These are phyloP conservation scores for Leptodontidium sp. DNA, from an alignment of 2,329 filamentous ascomycete species.

Conservation along the genomic window DNA sequence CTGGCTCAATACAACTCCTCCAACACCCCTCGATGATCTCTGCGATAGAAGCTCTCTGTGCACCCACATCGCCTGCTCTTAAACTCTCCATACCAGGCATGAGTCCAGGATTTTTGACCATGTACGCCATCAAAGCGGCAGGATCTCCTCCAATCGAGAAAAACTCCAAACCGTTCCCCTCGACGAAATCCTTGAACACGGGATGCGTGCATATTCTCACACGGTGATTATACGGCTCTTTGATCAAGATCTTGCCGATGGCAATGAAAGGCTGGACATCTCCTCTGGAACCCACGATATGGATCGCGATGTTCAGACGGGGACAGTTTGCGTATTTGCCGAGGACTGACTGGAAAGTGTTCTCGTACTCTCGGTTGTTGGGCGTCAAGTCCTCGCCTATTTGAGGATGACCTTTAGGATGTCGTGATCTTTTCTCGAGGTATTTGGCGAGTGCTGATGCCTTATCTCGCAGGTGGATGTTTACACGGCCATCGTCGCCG, in stretches of 20 bases:
- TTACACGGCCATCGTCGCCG: slow-evolving; percentile 37
- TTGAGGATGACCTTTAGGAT: slow-evolving; percentile 13
- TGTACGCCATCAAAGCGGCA: slow-evolving; percentile 82
- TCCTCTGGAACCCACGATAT: slow-evolving; percentile 81
- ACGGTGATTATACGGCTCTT: slow-evolving; percentile 72
- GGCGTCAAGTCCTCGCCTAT: slow-evolving; percentile 33
- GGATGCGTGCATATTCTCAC: slow-evolving; percentile 78
- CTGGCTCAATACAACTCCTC: slow-evolving; percentile 83
- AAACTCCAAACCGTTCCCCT: slow-evolving; percentile 77
- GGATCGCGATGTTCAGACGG: slow-evolving; percentile 77
- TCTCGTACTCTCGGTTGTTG: slow-evolving; percentile 35
- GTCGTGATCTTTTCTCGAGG: slow-evolving; percentile 25
- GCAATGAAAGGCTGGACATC: slow-evolving; percentile 83
- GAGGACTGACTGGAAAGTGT: slow-evolving; percentile 27
- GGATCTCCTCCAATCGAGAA: slow-evolving; percentile 81
- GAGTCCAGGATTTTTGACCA: slow-evolving; percentile 88
- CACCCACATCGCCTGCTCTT: slow-evolving; percentile 78
- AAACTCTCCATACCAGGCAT: slow-evolving; percentile 84
- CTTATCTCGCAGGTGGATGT: slow-evolving; percentile 32
- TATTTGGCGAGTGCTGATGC: slow-evolving; percentile 32
- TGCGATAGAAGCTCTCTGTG: slow-evolving; percentile 76
- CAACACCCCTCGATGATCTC: slow-evolving; percentile 87
- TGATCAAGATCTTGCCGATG: slow-evolving; percentile 66
- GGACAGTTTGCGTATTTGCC: slow-evolving; percentile 34
- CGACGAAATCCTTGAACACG: slow-evolving; percentile 72